These are phyloP conservation scores for Dictyostelium firmibasis DNA, from an alignment of 78 protist genomes.

Conservation along the genomic window DNA sequence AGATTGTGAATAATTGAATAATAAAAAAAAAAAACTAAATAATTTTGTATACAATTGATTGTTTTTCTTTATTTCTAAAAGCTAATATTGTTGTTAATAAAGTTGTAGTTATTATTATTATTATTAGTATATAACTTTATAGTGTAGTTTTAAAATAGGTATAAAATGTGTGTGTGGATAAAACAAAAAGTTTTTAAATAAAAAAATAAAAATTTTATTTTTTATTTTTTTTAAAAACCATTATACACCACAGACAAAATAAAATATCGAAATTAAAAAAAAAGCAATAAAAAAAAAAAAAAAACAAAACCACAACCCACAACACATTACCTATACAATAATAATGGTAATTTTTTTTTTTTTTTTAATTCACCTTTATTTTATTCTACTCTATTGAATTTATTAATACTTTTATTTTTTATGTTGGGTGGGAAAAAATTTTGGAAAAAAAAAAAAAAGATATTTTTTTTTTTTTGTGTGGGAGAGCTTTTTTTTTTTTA, in stretches of 20 bases:
- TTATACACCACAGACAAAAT: neutral
- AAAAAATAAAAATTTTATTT: neutral
- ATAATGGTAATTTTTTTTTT: neutral
- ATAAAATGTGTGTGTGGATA: neutral
- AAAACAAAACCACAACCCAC: neutral
- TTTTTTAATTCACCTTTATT: neutral
- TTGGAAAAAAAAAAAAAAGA: neutral
- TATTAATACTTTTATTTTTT: too few species aligned
- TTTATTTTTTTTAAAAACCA: neutral
- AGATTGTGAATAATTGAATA: neutral
- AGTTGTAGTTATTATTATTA: neutral
- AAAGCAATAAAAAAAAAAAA: slow-evolving; percentile 1
- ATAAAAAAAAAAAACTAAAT: neutral
- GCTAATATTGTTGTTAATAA: neutral
- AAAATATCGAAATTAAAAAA: slow-evolving; percentile 6
- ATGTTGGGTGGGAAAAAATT: neutral
- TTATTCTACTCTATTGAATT: neutral
- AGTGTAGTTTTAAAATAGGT: neutral
- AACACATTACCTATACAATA: too few species aligned
- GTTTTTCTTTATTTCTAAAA: neutral
- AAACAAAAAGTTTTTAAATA: neutral
- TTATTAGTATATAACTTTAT: too few species aligned
- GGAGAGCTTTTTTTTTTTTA: neutral
- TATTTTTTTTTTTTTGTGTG: neutral
- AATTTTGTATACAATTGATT: neutral